Conservation (phyloP, 2,329 filamentous ascomycete genomes). For the Aspergillus chevalieri region DNA sequence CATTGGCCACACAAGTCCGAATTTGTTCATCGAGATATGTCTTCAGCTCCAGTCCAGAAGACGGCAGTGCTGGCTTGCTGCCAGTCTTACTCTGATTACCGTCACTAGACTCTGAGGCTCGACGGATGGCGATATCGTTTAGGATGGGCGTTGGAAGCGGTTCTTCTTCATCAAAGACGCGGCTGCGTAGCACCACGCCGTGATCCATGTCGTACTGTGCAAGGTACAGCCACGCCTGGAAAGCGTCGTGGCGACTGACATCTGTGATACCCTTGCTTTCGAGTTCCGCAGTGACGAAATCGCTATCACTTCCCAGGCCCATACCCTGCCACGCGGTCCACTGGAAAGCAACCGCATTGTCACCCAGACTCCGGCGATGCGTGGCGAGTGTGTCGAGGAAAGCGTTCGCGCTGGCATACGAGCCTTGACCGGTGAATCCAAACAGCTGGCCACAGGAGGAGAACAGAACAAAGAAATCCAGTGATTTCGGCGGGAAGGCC, state of each 20-base stretch:
- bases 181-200: conserved; percentile 32
- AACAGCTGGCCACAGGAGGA: conserved; percentile 28
- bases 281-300: conserved; percentile 38
- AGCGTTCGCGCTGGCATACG: conserved; percentile 26
- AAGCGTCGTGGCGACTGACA: conserved; percentile 37
- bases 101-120: not conserved
- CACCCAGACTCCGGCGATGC: conserved; percentile 26
- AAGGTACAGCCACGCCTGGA: conserved; percentile 38
- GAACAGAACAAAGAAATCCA: conserved; percentile 29
- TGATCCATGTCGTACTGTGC: conserved; percentile 32
- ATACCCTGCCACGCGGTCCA: conserved; percentile 41
- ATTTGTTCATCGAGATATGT: conserved; percentile 26
- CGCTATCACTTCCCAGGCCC: conserved; percentile 33
- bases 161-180: conserved; percentile 28
- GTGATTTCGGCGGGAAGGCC: conserved; percentile 22
- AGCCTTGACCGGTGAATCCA: conserved; percentile 22
- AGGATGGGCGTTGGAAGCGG: conserved; percentile 9
- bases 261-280: conserved; percentile 39
- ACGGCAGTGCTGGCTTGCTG: not conserved
- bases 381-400: conserved; percentile 30
- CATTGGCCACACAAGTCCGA: conserved; percentile 25
- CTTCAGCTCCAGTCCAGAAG: conserved; percentile 23
- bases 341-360: conserved; percentile 39
- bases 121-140: conserved; percentile 7
- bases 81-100: not conserved